Evolutionary conservation across 768 basidiomycete species (phyloP), one percentile per base, ranked within the genome.

Genomic region (Terana coerulea): DNA sequence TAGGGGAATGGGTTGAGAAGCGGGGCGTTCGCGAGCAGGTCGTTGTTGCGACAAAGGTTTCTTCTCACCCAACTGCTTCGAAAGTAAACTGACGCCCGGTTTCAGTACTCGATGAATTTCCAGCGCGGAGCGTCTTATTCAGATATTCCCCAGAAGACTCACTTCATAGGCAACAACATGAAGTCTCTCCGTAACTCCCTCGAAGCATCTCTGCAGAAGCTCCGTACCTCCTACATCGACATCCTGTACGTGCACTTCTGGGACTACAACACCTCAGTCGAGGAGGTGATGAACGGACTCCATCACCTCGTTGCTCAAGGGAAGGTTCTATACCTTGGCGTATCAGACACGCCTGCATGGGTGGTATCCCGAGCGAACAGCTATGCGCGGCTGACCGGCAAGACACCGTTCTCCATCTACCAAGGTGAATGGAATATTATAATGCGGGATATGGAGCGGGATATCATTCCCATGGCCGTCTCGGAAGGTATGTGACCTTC

Each of bases 281-380:
- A 78, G 58, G 81, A 85, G 61, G 64, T 83, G 33, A 80, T 84
- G 79, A 70, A 73, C 31, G 62, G 69, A 7, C 66, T 84, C 8
- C 77, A 84, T 54, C 64, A 69, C 17, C 70, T 83, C 31, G 75
- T 83, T 26, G 62, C 60, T 6, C 59, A 68, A 26, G 75, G 80
- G 17, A 80, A 82, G 55, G 78, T 81, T 3, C 58, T 67, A 26
- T 64, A 67, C 29, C 58, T 67, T 5, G 63, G 62, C 17, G 52
- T 63, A 12, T 63, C 62, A 5, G 66, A 65, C 46, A 59, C 64
- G 1, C 68, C 71, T 0, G 72, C 73, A 0, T 73, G 71, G 69
- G 41, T 67, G 30, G 66, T 67, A 8, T 30, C 62, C 10, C 47
- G 53, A 29, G 63, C 63, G 9, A 71, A 74, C 70, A n/a, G 65